A percentile compares a stretch with the other conserved stretches of the same genome.
Evolutionary conservation across 2,329 filamentous ascomycete species (phyloP).

Genomic region (Alternaria sp.): DNA sequence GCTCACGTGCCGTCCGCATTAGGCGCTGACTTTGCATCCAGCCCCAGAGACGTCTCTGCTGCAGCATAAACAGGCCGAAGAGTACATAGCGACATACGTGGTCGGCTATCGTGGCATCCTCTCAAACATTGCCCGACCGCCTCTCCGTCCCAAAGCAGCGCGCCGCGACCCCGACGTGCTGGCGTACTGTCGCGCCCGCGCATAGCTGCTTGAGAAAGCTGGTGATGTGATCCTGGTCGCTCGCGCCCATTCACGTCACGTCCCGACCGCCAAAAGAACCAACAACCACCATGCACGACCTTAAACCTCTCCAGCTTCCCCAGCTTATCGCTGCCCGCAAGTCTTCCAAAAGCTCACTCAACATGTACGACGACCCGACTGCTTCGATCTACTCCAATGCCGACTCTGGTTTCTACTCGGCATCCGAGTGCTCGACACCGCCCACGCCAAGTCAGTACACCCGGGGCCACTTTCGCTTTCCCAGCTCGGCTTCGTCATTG

Average conservation of each 20-base stretch:
- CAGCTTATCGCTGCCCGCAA: conserved; percentile 48
- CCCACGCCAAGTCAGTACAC: conserved; percentile 73
- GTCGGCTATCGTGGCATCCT: conserved; percentile 49
- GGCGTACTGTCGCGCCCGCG: conserved; percentile 21
- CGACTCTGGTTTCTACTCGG: conserved; percentile 54
- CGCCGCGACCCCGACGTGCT: conserved; percentile 23
- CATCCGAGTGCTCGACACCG: conserved; percentile 73
- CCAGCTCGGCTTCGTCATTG: conserved; percentile 80
- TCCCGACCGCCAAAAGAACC: conserved; percentile 21
- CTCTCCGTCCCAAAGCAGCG: conserved; percentile 32
- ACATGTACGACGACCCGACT: conserved; percentile 41
- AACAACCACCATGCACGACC: conserved; percentile 45
- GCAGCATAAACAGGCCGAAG: conserved; percentile 37
- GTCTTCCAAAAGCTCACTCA: conserved; percentile 43
- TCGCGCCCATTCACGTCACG: conserved; percentile 37
- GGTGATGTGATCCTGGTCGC: conserved; percentile 48
- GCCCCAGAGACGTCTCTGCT: conserved; percentile 16
- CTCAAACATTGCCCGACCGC: conserved; percentile 41
- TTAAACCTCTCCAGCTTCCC: conserved; percentile 49
- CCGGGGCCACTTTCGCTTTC: conserved; percentile 68
- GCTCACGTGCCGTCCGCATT: conserved; percentile 44
- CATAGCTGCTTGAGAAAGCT: conserved; percentile 20
- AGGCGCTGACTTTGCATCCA: conserved; percentile 35
- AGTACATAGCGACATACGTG: conserved; percentile 48
- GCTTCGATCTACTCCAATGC: conserved; percentile 43